Evolutionary conservation across 768 basidiomycete species (phyloP), one percentile per base, ranked within the genome.

Genomic region (Lactarius psammicola): DNA sequence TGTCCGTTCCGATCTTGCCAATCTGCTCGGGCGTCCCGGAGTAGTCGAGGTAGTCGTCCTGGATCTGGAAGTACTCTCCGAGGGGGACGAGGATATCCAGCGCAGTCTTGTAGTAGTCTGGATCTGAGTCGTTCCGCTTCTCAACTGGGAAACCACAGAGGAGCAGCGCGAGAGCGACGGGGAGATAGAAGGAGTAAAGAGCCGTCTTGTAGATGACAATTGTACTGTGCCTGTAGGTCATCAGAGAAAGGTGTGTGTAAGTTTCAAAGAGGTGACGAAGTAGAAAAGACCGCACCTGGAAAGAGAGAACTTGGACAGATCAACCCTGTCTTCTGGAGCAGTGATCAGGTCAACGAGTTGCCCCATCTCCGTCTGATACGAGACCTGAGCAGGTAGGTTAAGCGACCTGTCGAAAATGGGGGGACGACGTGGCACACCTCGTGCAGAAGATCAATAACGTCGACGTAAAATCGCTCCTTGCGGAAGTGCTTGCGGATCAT

Each of bases 141-240:
- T 79, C 74, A 53, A 79, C 79, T 15, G 89, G 85, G 60, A 93
- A 82, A 58, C 80, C 79, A 71, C 82, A 84, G 76, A 95, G 80
- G 75, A 88, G 85, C 87, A 98, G 88, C 13, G 94, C 94, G 68
- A 95, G 87, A 17, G 96, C 97, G 69, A 98, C 94, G 56, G 97
- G 94, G 69, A 99, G 92, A 80, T 98, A 97, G 85, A 98, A 98
- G 33, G 94, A 96, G 79, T 98, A 99, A 80, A 85, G 97, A 0
- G 96, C 92, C 34, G 96, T 98, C 79, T 99, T 99, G 86, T 95
- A 97, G 68, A 92, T 83, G 60, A 98, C 95, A 75, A 98, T 98
- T 63, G 92, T 84, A 66, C 85, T 84, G 75, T 98, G 94, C 74
- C 94, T 95, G 73, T 17, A 7, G 30, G n/a, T 10, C 1, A 60